A percentile compares a stretch with the other conserved stretches of the same genome.
These are phyloP conservation scores for Cardiospermum halicacabum DNA, from an alignment of 345 rosid species.

Conservation along the genomic window DNA sequence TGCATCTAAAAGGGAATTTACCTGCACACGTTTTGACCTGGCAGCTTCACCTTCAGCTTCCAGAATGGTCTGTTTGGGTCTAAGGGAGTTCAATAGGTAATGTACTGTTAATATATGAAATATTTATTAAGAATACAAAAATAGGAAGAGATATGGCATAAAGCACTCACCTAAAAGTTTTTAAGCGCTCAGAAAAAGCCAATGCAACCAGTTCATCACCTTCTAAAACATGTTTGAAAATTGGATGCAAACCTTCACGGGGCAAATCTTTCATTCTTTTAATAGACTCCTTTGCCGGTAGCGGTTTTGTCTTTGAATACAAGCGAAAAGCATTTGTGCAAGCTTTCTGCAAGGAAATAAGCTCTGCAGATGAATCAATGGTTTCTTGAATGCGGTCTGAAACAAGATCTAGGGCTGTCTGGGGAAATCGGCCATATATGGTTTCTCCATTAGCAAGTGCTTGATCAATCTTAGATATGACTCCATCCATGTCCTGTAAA, in stretches of 20 bases:
- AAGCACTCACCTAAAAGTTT: constrained; percentile 63
- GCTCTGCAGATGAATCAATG: constrained; percentile 80
- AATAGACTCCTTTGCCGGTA: constrained; percentile 86
- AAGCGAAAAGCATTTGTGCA: constrained; percentile 83
- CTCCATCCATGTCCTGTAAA: constrained; percentile 70
- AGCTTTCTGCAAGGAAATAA: constrained; percentile 60
- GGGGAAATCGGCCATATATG: constrained; percentile 90
- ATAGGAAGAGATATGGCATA: background rate
- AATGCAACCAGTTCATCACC: constrained; percentile 85
- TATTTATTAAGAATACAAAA: background rate
- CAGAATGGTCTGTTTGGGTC: constrained; percentile 95
- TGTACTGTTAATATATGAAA: constrained; percentile 3
- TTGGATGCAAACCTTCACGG: constrained; percentile 81
- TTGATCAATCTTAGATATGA: constrained; percentile 57
- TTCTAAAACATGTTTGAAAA: constrained; percentile 67
- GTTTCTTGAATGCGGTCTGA: constrained; percentile 65
- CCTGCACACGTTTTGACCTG: constrained; percentile 69
- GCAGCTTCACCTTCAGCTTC: constrained; percentile 97
- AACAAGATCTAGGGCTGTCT: constrained; percentile 75
- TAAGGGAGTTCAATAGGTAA: constrained; percentile 32
- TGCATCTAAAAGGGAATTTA: constrained; percentile 15
- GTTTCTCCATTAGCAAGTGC: constrained; percentile 86
- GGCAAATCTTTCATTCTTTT: constrained; percentile 82
- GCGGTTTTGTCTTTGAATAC: constrained; percentile 80
- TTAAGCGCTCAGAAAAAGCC: constrained; percentile 87